phyloP scores from a whole-genome alignment of 495 filamentous ascomycete species.

The Lepraria neglecta region DNA sequence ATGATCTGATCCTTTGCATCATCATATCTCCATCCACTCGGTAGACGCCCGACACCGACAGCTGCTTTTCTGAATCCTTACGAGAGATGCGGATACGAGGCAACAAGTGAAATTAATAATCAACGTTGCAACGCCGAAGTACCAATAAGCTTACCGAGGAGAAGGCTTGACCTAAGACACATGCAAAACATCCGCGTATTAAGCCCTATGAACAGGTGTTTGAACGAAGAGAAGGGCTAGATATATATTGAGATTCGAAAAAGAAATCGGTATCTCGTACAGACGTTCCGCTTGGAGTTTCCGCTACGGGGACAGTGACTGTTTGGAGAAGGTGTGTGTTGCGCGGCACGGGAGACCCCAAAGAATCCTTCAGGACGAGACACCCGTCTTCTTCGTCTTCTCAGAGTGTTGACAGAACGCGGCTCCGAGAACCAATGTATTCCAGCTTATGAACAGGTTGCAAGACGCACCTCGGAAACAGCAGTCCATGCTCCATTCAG shows the following conservation, averaged over 20 bases:
- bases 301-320: constrained; percentile 6
- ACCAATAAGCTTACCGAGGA: background rate
- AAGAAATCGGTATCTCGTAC: background rate
- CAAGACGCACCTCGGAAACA: constrained; percentile 2
- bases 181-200: background rate
- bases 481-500: background rate
- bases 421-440: background rate
- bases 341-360: constrained; percentile 8
- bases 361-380: constrained; percentile 4
- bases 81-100: background rate
- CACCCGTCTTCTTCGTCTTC: background rate
- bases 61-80: background rate
- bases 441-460: background rate
- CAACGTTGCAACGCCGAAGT: background rate
- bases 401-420: background rate
- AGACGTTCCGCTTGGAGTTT: constrained; percentile 8
- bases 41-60: background rate
- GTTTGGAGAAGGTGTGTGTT: constrained; percentile 17
- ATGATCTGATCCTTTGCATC: background rate
- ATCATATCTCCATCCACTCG: background rate
- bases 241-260: background rate
- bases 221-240: background rate
- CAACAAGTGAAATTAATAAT: background rate
- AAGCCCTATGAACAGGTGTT: background rate
- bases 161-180: background rate